Conservation (phyloP, 495 filamentous ascomycete species). For the Podospora tetraspora region DNA sequence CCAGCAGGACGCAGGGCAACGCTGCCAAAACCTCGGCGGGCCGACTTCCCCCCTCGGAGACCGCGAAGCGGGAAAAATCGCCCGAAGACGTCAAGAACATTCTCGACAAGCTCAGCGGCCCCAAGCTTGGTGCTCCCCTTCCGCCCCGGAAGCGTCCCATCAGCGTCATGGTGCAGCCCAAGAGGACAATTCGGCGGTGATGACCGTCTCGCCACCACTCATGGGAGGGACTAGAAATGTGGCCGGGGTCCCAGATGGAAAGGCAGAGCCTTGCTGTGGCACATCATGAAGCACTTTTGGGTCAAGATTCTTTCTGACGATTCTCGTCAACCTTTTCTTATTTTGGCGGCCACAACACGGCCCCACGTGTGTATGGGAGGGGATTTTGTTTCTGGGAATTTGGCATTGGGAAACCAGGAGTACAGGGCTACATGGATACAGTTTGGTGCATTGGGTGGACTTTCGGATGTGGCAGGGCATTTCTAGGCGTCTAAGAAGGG, state of each 20-base stretch:
- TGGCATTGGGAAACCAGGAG: background rate
- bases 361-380: background rate
- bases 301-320: background rate
- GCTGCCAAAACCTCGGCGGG: background rate
- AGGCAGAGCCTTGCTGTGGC: background rate
- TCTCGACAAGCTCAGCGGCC: background rate
- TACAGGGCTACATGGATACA: background rate
- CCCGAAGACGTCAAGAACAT: background rate
- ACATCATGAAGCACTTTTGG: background rate
- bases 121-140: background rate
- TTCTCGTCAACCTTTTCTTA: background rate
- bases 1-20: background rate
- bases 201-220: background rate
- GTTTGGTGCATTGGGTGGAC: background rate
- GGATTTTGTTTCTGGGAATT: background rate
- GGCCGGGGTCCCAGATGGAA: background rate
- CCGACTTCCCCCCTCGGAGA: background rate
- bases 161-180: background rate
- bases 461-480: background rate
- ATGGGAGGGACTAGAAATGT: background rate
- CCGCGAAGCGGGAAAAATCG: background rate
- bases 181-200: background rate
- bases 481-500: background rate
- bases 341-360: background rate
- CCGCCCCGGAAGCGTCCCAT: background rate